Base-by-base conservation (phyloP, 202 grass and related monocot species). In the Elaeis oleifera region DNA sequence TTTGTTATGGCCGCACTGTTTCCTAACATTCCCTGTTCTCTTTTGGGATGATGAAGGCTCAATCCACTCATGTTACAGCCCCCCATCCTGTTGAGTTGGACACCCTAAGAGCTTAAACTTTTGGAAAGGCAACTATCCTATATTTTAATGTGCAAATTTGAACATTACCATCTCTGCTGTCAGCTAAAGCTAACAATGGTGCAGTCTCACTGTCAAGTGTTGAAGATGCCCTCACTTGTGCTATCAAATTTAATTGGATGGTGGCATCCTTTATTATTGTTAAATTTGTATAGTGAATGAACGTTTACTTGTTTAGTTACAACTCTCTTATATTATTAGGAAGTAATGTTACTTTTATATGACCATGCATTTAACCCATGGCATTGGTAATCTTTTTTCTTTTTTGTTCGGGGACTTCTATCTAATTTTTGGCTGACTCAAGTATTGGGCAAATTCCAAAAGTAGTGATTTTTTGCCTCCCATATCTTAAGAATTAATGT, bases 1-100 rank as follows among this genome's bases (percentile, higher is more conserved):
- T 95, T 64, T 95, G 90, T 64, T 95, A 86, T 65, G 90, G 90
- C 26, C 90, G 90, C 50, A 84, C 90, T 19, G 82, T 89, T 58
- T 95, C 90, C 18, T 95, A 80, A 81, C 39, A 58, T 73, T 86
- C 36, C 28, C 11, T 61, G 25, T 82, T 60, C 21, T 63, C 63
- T 23, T 63, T 48, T 50, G 55, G 19, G 53, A 54, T 50, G 23
- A 56, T 28, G 15, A 24, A 50, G 64, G 32, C 22, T 67, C 68
- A 67, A 67, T 5, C 11, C 32, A 57, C 14, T 0, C 18, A 44
- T 31, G 28, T 39, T 60, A 3, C 22, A 71, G 18, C 44, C 58
- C 11, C 50, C 53, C 50, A 18, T 26, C 44, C 24, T 53, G 29
- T 26, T 82, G 25, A 72, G 24, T 76, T 82, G 36, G 36, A 44